Base-by-base conservation (phyloP, 2,329 filamentous ascomycete genomes). In the Peltaster fructicola region DNA sequence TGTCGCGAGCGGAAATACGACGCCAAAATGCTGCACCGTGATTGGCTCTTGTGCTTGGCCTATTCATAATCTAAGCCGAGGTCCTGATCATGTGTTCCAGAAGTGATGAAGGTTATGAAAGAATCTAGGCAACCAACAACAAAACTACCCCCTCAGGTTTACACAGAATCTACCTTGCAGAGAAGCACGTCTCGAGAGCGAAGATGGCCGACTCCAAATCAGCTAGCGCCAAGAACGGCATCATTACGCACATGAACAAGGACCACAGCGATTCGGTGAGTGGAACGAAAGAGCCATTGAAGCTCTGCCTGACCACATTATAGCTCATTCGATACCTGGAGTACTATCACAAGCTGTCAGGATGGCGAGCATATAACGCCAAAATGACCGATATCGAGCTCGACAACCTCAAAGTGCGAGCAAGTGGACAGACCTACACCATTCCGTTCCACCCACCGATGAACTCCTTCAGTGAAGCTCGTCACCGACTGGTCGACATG, bases 161-260 rank as follows among this genome's bases (percentile, higher is more conserved):
- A n/a, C n/a, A n/a, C n/a, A n/a, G n/a, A n/a, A n/a, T n/a, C n/a
- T n/a, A n/a, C n/a, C n/a, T n/a, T n/a, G n/a, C n/a, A n/a, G n/a
- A n/a, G n/a, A n/a, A n/a, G n/a, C n/a, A n/a, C n/a, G n/a, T n/a
- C n/a, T n/a, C n/a, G n/a, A n/a, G n/a, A n/a, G 47, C 19, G 22
- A 23, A 14, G 11, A 44, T 43, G 40, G 29, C 36, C 5, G 35
- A 43, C 4, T 27, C 30, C 8, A 32, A 55, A 35, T 59, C 63
- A 26, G 53, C 51, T 18, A 59, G 56, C 1, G 52, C 57, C 30
- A 69, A 69, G 43, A 41, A 58, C 30, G 68, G 72, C 30, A 73
- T 81, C 48, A 66, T 85, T 44, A 60, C 60, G 16, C 84, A 93
- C 58, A 88, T 93, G 79, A 92, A 93, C 55, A 57, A 59, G 20